Conservation (phyloP, 805 yeast genomes). For the Maudiozyma pseudohumilis region DNA sequence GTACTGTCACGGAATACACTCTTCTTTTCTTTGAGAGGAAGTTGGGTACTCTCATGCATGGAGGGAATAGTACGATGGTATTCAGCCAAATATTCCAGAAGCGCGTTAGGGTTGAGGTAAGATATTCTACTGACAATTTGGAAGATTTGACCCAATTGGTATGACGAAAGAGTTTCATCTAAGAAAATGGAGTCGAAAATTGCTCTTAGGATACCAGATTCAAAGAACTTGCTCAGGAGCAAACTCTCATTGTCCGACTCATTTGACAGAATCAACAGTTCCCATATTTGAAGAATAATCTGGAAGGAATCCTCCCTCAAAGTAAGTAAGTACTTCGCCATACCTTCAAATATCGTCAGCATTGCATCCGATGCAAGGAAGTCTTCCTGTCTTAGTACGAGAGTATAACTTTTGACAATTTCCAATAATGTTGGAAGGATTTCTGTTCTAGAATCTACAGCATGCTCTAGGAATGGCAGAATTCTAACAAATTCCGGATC, state of each 20-base stretch:
- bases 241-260: constrained; percentile 18
- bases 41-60: constrained; percentile 12
- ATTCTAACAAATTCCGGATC: constrained; percentile 34
- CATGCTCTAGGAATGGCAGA: constrained; percentile 45
- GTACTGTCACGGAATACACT: constrained; percentile 20
- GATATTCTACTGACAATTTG: constrained; percentile 31
- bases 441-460: constrained; percentile 64
- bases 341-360: constrained; percentile 33
- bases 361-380: constrained; percentile 23
- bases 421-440: constrained; percentile 54
- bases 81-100: constrained; percentile 24
- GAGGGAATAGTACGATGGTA: constrained; percentile 19
- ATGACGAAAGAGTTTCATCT: constrained; percentile 24
- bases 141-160: constrained; percentile 29
- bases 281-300: constrained; percentile 34
- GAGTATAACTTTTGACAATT: constrained; percentile 52
- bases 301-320: constrained; percentile 66
- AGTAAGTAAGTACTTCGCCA: constrained; percentile 44
- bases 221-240: constrained; percentile 19
- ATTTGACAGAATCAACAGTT: constrained; percentile 20
- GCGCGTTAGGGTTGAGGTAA: constrained; percentile 26
- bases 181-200: constrained; percentile 24
- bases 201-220: constrained; percentile 19
- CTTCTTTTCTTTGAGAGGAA: constrained; percentile 17
- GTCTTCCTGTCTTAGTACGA: constrained; percentile 36